These are phyloP conservation scores for Poronia punctata DNA, from an alignment of 495 filamentous ascomycete genomes.

Conservation along the genomic window DNA sequence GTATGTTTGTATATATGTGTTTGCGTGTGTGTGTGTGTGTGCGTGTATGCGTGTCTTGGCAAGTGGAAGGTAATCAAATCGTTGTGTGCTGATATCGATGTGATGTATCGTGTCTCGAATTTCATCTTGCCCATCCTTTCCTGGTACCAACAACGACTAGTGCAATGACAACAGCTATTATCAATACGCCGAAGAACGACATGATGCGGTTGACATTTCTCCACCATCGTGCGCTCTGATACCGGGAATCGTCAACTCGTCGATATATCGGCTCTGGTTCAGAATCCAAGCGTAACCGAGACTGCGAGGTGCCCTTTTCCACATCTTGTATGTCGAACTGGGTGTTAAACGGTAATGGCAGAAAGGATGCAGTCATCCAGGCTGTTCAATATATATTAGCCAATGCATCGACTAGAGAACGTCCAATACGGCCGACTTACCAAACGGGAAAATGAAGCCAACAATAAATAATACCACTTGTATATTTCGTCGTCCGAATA, in stretches of 20 bases:
- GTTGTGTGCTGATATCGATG: conserved; percentile 8
- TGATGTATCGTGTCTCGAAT: background rate
- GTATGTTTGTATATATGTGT: no score
- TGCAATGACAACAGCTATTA: conserved; percentile 67
- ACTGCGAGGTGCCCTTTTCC: conserved; percentile 16
- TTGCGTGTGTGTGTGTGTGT: no score
- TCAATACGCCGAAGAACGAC: conserved; percentile 67
- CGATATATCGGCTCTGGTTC: conserved; percentile 6
- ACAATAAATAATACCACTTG: conserved; percentile 84
- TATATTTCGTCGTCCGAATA: conserved; percentile 62
- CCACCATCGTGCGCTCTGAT: conserved; percentile 89
- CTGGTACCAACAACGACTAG: conserved; percentile 52
- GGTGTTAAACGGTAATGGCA: conserved; percentile 64
- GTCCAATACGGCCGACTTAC: conserved; percentile 37
- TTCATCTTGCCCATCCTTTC: conserved; percentile 30
- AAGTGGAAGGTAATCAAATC: conserved; percentile 9
- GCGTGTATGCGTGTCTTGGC: no score
- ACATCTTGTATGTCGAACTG: conserved; percentile 37
- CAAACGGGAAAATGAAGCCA: conserved; percentile 80
- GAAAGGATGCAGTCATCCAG: conserved; percentile 79
- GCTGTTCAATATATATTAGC: conserved; percentile 31
- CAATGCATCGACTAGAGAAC: background rate
- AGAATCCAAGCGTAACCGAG: conserved; percentile 30
- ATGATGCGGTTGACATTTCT: conserved; percentile 83
- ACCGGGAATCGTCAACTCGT: conserved; percentile 47